Percentiles rank a stretch among this genome's conserved stretches.
Conservation (phyloP, 129 eudicot species). For the Centaurea solstitialis region DNA sequence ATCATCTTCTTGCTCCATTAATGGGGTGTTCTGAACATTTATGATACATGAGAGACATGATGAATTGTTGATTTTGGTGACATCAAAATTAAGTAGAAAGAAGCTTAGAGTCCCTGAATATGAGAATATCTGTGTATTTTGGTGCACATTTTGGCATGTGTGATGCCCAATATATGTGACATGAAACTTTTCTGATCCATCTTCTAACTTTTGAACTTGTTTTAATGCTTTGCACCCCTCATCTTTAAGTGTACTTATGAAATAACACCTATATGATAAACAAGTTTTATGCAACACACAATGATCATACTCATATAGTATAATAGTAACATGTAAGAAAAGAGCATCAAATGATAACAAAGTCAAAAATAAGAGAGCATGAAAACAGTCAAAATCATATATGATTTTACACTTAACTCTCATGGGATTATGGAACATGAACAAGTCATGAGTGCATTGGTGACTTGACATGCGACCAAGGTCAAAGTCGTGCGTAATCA, state of each 20-base stretch:
- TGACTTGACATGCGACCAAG: no score
- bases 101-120: neutral
- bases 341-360: no score
- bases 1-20: conserved; percentile 20
- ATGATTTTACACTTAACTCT: no score
- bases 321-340: no score
- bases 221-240: conserved; percentile 58
- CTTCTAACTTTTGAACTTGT: conserved; percentile 59
- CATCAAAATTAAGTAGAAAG: conserved; percentile 21
- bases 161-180: conserved; percentile 32
- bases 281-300: no score
- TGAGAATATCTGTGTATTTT: conserved; percentile 18
- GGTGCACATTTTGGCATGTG: conserved; percentile 38
- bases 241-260: conserved; percentile 58
- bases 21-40: conserved; percentile 9
- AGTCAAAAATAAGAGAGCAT: no score
- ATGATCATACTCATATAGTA: no score
- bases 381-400: no score
- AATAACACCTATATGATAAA: conserved; percentile 44
- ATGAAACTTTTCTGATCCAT: conserved; percentile 38
- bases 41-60: conserved; percentile 26
- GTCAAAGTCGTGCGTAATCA: no score
- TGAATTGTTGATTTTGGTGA: neutral
- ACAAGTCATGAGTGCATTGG: no score
- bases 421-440: no score